Conservation (phyloP, 1,139 yeast genomes). For the Debaryomyces singareniensis region DNA sequence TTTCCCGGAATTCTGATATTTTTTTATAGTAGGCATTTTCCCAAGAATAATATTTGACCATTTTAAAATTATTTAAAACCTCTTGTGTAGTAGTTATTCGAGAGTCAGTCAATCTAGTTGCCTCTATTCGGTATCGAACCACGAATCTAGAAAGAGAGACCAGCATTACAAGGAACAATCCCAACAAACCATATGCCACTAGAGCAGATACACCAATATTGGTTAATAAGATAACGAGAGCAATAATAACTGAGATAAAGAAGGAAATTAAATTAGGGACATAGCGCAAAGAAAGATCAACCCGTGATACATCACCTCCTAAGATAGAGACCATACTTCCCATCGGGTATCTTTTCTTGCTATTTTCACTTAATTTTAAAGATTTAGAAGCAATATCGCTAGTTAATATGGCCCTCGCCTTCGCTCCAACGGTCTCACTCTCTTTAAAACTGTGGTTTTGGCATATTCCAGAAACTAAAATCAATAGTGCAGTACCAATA, state of each 20-base stretch:
- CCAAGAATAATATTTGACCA: conserved; percentile 52
- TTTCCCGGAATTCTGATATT: conserved; percentile 39
- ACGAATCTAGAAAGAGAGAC: conserved; percentile 16
- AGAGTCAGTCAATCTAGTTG: conserved; percentile 25
- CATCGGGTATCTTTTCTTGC: conserved; percentile 54
- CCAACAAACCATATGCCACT: conserved; percentile 27
- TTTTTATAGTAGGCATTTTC: conserved; percentile 50
- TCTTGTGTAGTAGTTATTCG: conserved; percentile 30
- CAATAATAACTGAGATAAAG: conserved; percentile 24
- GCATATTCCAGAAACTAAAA: conserved; percentile 14
- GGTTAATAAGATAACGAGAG: conserved; percentile 25
- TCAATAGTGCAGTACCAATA: conserved; percentile 15
- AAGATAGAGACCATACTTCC: conserved; percentile 59
- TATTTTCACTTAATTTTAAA: conserved; percentile 51
- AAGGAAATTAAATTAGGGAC: conserved; percentile 24
- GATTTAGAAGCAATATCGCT: conserved; percentile 65
- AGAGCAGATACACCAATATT: conserved; percentile 32
- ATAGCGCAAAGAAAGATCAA: conserved; percentile 28
- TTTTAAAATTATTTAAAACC: conserved; percentile 27
- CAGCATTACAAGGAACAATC: conserved; percentile 18
- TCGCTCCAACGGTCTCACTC: conserved; percentile 49
- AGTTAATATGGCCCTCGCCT: conserved; percentile 58
- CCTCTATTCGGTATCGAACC: conserved; percentile 20
- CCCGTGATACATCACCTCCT: conserved; percentile 32
- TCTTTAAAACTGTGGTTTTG: conserved; percentile 26